Base-by-base conservation (phyloP, 495 filamentous ascomycete species). In the Ramalina intermedia region DNA sequence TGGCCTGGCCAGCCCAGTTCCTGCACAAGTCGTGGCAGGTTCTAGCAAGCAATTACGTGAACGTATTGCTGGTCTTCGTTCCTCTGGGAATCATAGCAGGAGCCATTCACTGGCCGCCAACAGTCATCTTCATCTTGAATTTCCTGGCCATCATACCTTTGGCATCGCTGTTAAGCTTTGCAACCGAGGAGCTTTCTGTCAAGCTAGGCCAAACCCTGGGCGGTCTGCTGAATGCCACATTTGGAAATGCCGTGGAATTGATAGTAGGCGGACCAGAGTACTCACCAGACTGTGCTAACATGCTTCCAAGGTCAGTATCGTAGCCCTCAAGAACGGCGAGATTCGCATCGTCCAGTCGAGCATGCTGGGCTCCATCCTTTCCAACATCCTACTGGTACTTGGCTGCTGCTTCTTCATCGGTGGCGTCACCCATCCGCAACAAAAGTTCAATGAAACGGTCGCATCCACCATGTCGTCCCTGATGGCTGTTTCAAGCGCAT, bases 221-320 rank as follows among this genome's bases (percentile, higher is more conserved):
- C 37, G 91, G 91, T 1, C 66, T 98, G 55, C 75, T 96, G 61
- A 98, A 98, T 70, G 91, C 91, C 23, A 93, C 86, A 6, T 95
- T 94, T 68, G 91, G 91, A 37, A 98, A 98, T 72, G 91, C 91
- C 0, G 90, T 96, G n/a, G 91, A 98, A 59, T 66, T 96, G 57
- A 98, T 98, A 69, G 91, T 94, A 70, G 59, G 84, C 61, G 6
- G 21, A 47, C 40, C 38, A 6, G 24, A 18, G 23, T 7, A 29
- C 16, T 11, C n/a, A 37, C 1, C 23, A 12, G 33, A 2, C 46
- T 27, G 23, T 54, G 54, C 49, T 53, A 29, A 46, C 37, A 18
- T 53, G 33, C 35, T 47, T 38, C 38, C 48, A 60, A 94, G 87
- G 87, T 96, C 63, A 94, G 87, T 66, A 85, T 98, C 51, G 82